Base-by-base conservation (phyloP, 1,284 basidiomycete genomes). In the Pterulicium gracile region DNA sequence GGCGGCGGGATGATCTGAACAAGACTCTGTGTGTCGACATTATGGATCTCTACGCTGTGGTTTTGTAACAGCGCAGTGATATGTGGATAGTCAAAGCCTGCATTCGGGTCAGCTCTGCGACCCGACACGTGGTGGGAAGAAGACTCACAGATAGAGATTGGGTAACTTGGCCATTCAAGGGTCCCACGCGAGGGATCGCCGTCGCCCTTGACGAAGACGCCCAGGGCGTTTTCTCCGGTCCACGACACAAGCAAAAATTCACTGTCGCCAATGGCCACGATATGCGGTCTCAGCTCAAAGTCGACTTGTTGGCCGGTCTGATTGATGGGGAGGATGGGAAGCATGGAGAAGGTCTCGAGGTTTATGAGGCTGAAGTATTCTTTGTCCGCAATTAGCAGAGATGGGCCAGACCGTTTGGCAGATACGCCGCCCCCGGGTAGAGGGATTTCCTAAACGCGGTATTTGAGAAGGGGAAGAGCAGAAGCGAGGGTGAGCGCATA, bases 121-220 rank as follows among this genome's bases (percentile, higher is more conserved):
- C 13, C n/a, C 1, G 24, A 45, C 23, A 17, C 17, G 39, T 36
- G 36, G 21, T 10, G 39, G 39, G 32, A 4, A 20, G 20, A 21
- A 4, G 17, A 72, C 85, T 57, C 55, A 92, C 90, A 81, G 32
- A 93, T 67, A 10, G 81, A 76, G 34, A 80, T 65, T 0, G 91
- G 88, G 65, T 93, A 81, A 41, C 69, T 73, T 1, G 77, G 70
- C 88, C 89, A 95, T 58, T 91, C 78, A 24, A 95, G 66, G 2
- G 91, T 93, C 1, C 90, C 90, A 40, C 92, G 74, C 5, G 90
- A 84, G 10, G 92, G 90, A 60, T 94, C 90, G 1, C 90, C 91
- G 10, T 80, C 75, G 0, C 80, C 78, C 20, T 77, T 89, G 51
- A 95, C 70, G 58, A 96, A 95, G 1, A 95, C 65, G 0, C 92